Percentiles rank a stretch among this genome's conserved stretches.
These are phyloP conservation scores for Silene latifolia DNA, from an alignment of 148 eudicot species.

Conservation along the genomic window DNA sequence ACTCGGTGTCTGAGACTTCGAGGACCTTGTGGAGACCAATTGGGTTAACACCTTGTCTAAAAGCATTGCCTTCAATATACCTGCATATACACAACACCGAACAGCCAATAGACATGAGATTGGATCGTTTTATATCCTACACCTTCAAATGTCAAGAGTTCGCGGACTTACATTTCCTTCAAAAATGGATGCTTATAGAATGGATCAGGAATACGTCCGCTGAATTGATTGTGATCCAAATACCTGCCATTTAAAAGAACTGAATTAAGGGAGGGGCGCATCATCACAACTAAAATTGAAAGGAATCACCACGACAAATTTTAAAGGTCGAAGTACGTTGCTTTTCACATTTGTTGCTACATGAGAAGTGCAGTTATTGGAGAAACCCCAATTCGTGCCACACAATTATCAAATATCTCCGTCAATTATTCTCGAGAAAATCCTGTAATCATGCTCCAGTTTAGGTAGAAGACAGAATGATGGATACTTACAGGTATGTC, in stretches of 20 bases:
- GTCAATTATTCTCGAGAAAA: neutral
- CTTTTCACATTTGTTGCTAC: too few relatives aligned
- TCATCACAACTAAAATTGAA: neutral
- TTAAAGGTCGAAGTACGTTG: neutral
- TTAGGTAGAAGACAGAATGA: neutral
- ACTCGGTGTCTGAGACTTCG: conserved; percentile 39
- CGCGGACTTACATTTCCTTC: conserved; percentile 77
- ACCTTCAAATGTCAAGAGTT: neutral
- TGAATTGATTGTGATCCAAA: conserved; percentile 94
- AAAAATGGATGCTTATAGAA: conserved; percentile 91
- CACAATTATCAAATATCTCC: neutral
- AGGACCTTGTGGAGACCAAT: conserved; percentile 90
- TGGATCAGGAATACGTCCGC: conserved; percentile 85
- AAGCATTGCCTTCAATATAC: conserved; percentile 88
- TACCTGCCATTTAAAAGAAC: conserved; percentile 48
- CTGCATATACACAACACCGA: conserved; percentile 32
- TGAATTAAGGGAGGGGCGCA: neutral
- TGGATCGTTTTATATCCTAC: neutral
- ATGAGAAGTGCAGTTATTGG: too few relatives aligned
- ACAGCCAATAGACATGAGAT: neutral
- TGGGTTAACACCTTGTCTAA: conserved; percentile 80
- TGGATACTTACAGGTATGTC: conserved; percentile 82
- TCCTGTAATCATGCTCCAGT: neutral
- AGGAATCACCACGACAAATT: neutral
- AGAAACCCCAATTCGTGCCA: too few relatives aligned